Base-by-base conservation (phyloP, 1,139 yeast genomes). In the Suhomyces terraborum region DNA sequence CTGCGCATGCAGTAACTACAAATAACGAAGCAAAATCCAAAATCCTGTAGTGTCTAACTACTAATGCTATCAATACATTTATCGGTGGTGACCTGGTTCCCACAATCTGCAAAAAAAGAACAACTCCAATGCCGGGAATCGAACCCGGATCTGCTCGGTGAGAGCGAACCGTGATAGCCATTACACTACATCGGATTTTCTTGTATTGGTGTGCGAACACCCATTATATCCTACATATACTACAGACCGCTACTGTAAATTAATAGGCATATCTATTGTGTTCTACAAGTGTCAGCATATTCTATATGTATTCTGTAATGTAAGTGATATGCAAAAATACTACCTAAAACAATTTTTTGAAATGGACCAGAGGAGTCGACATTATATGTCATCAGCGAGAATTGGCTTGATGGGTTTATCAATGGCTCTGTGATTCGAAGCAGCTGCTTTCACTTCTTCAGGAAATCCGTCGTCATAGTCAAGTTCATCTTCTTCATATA, bases 71-170 rank as follows among this genome's bases (percentile, higher is more conserved):
- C n/a, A n/a, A n/a, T n/a, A n/a, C n/a, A n/a, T n/a, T n/a, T n/a
- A n/a, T n/a, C n/a, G n/a, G n/a, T n/a, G n/a, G n/a, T n/a, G n/a
- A n/a, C n/a, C n/a, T n/a, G n/a, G n/a, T n/a, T n/a, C n/a, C n/a
- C 23, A 21, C 23, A 21, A 21, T 25, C 12, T 12, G 28, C 21
- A 29, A 24, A 30, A 38, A 40, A 40, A 42, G 38, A 39, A 26
- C 7, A 29, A 25, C 43, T 80, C 84, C 85, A 83, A 78, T 78
- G 74, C 85, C 80, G 85, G 85, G 85, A 79, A 81, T 80, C 83
- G 85, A 80, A 80, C 85, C 84, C 85, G 80, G 85, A 82, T 77
- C 73, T 79, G 84, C 83, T 75, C 84, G 82, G 84, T 79, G 84
- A 80, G 77, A 80, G 84, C 82, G 84, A 75, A 79, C 84, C 82